Evolutionary conservation across 106 monocot genomes (phyloP).

Genomic region (Dendrobium chrysotoxum): DNA sequence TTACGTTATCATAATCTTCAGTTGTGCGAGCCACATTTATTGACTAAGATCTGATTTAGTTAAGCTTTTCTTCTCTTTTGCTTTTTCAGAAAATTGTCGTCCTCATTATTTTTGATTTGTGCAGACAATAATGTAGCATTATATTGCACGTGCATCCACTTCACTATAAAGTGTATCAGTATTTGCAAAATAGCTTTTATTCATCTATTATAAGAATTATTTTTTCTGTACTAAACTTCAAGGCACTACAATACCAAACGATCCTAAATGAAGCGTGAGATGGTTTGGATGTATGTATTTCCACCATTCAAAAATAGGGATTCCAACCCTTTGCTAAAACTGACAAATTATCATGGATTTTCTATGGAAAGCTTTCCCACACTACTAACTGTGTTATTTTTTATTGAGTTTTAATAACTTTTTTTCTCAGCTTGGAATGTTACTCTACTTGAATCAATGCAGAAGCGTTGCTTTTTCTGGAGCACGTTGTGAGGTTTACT

Average conservation of each 20-base stretch:
- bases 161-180: not conserved
- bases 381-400: not conserved
- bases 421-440: conserved; percentile 63
- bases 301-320: not conserved
- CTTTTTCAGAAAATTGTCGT: too few relatives aligned
- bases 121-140: too few relatives aligned
- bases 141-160: too few relatives aligned
- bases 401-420: not conserved
- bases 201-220: not conserved
- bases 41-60: not conserved
- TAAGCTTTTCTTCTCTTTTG: not conserved
- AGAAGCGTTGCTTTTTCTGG: conserved; percentile 80
- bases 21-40: not conserved
- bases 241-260: not conserved
- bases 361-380: not conserved
- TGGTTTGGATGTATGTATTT: not conserved
- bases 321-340: not conserved
- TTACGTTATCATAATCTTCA: too few relatives aligned
- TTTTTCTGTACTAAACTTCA: not conserved
- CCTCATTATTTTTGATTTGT: too few relatives aligned
- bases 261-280: not conserved
- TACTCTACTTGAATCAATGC: conserved; percentile 90
- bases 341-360: not conserved
- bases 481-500: conserved; percentile 53
- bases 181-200: not conserved